Conservation (phyloP, 2,329 filamentous ascomycete species). For the Ustilaginoidea virens region DNA sequence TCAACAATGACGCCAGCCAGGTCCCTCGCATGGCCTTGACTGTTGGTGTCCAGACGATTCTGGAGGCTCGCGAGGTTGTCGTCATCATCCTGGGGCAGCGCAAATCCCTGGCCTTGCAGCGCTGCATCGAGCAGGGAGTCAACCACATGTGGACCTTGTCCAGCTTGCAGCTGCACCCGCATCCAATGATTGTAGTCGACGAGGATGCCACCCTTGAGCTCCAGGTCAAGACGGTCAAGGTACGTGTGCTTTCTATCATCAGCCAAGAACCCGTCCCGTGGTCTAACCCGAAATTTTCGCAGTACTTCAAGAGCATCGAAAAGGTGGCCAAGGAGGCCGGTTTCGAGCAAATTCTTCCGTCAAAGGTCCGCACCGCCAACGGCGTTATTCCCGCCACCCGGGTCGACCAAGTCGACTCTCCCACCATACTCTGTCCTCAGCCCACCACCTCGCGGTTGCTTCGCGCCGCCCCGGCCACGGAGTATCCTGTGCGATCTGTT, state of each 20-base stretch:
- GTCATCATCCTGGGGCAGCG: constrained; percentile 70
- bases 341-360: constrained; percentile 42
- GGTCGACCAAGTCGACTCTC: constrained; percentile 26
- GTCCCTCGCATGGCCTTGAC: constrained; percentile 75
- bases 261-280: no score
- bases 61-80: constrained; percentile 69
- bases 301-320: constrained; percentile 61
- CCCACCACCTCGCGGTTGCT: constrained; percentile 39
- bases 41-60: constrained; percentile 69
- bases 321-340: constrained; percentile 41
- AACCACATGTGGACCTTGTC: constrained; percentile 90
- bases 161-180: constrained; percentile 62
- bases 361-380: constrained; percentile 38
- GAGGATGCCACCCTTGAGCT: constrained; percentile 63
- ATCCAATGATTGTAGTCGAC: constrained; percentile 71
- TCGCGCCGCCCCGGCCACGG: constrained; percentile 36
- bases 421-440: constrained; percentile 35
- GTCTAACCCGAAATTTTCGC: neutral
- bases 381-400: constrained; percentile 22
- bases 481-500: constrained; percentile 37
- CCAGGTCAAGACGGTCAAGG: constrained; percentile 58
- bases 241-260: constrained; percentile 14
- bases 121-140: constrained; percentile 65
- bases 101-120: constrained; percentile 66
- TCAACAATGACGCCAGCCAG: constrained; percentile 54